These are phyloP conservation scores for Salvia rosmarinus DNA, from an alignment of 257 asterid species.

Conservation along the genomic window DNA sequence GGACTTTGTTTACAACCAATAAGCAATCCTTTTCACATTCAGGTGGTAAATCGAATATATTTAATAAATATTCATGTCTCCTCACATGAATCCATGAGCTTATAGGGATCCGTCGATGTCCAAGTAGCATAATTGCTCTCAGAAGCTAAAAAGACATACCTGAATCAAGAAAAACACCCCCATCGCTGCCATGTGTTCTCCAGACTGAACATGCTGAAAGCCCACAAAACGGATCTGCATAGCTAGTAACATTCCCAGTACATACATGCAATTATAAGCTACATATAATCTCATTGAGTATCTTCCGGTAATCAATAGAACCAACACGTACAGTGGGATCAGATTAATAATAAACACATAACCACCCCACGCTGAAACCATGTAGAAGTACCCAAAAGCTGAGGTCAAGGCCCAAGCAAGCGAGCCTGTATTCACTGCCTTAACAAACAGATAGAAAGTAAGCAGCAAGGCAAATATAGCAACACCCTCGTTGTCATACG, in stretches of 20 bases:
- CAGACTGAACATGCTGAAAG: slow-evolving; percentile 98
- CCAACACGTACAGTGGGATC: slow-evolving; percentile 89
- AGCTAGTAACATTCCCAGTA: slow-evolving; percentile 93
- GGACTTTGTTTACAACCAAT: no score
- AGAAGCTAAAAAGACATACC: slow-evolving; percentile 46
- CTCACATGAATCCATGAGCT: no score
- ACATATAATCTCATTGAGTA: slow-evolving; percentile 95
- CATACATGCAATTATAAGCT: slow-evolving; percentile 91
- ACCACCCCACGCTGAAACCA: slow-evolving; percentile 99
- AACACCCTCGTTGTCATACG: slow-evolving; percentile 96
- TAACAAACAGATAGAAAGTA: slow-evolving; percentile 92
- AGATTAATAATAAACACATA: slow-evolving; percentile 93
- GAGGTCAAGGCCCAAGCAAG: slow-evolving; percentile 97
- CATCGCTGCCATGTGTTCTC: slow-evolving; percentile 99
- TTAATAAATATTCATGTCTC: no score
- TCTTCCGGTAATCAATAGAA: slow-evolving; percentile 88
- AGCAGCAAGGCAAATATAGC: slow-evolving; percentile 94
- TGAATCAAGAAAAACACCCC: slow-evolving; percentile 98
- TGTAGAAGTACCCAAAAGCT: slow-evolving; percentile 93
- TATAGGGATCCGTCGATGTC: background rate
- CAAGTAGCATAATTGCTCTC: slow-evolving; percentile 8
- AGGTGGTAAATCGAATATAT: no score
- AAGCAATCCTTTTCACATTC: no score
- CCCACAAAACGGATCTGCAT: slow-evolving; percentile 99
- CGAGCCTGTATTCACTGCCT: slow-evolving; percentile 97